Evolutionary conservation across 2,329 filamentous ascomycete genomes (phyloP), one percentile per base, ranked within the genome.

Genomic region (Reticulascus tulasneorum): DNA sequence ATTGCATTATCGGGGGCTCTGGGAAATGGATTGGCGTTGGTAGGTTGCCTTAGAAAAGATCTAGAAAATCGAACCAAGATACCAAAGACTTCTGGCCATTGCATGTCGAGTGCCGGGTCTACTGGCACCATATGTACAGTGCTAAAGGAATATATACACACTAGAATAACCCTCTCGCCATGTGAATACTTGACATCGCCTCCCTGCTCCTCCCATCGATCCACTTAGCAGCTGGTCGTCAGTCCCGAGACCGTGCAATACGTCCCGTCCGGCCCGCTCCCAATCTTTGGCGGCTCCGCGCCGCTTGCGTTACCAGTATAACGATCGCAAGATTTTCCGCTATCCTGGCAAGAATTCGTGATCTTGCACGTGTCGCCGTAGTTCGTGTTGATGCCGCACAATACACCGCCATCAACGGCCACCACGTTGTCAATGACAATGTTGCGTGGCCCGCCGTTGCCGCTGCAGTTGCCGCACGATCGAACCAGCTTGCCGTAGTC

Each of bases 401-500:
- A 51, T 34, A 55, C 49, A 23, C 55, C 55, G 21, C 58, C 59
- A 22, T 53, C 40, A 20, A 45, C 45, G 9, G 54, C 59, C 6
- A 53, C 49, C 15, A 55, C 43, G 29, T 55, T 54, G 46, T 62
- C 57, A n/a, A 66, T 52, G 36, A 61, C 54, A 31, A 66, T 13
- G 35, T 37, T 20, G 19, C 38, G 42, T n/a, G 42, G 23, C 11
- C 32, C 41, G 23, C 34, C 54, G 44, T 64, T 66, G 23, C 62
- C 56, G 42, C 58, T 60, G 50, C 55, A 48, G 34, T 47, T 72
- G 29, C 70, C 71, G 49, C 69, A 75, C 40, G 57, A 63, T 37
- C 69, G 66, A 40, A 66, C 67, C 9, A 74, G 54, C 47, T 73
- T 74, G 29, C 69, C 70, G 26, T 67, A 67, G 52, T 66, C 56